Base-by-base conservation (phyloP, 768 basidiomycete genomes). In the Leccinum subtestaceum region DNA sequence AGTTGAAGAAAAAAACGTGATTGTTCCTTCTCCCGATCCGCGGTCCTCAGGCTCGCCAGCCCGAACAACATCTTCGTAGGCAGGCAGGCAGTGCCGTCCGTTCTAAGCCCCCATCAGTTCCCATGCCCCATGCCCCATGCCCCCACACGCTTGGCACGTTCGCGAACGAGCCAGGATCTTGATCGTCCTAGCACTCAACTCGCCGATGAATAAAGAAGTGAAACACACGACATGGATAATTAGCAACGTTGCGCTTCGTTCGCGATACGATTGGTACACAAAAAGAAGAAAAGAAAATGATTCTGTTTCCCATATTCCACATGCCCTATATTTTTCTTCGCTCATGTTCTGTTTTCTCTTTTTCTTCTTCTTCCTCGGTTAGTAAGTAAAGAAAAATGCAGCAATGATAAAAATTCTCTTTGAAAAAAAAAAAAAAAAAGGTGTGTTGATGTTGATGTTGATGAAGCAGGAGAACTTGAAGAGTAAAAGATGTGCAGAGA, bases 381-480 rank as follows among this genome's bases (percentile, higher is more conserved):
- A 45, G 43, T 45, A 45, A 45, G n/a, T 32, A n/a, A 43, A 45
- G 15, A 40, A 40, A 40, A 21, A 45, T 45, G 43, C 19, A 45
- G 19, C 19, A 45, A 45, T 45, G 43, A 45, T 45, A 45, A 45
- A 11, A 61, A 57, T 49, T 51, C 52, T 59, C 56, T 54, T 48
- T 15, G 31, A 34, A 25, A 45, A n/a, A 43, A 19, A n/a, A n/a
- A n/a, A n/a, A n/a, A n/a, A n/a, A n/a, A n/a, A n/a, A n/a, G n/a
- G 29, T n/a, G 13, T 43, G 46, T 45, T 45, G n/a, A 45, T 45
- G 47, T 27, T 49, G 47, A 45, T 29, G 53, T 27, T 34, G 55
- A 60, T 62, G 62, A 58, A 65, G 58, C 62, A 61, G 34, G 23
- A 23, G 34, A 25, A 38, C 0, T 31, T 54, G 40, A 19, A 23